phyloP scores from a whole-genome alignment of 1,284 basidiomycete genomes.

The Ceratobasidium sp. region DNA sequence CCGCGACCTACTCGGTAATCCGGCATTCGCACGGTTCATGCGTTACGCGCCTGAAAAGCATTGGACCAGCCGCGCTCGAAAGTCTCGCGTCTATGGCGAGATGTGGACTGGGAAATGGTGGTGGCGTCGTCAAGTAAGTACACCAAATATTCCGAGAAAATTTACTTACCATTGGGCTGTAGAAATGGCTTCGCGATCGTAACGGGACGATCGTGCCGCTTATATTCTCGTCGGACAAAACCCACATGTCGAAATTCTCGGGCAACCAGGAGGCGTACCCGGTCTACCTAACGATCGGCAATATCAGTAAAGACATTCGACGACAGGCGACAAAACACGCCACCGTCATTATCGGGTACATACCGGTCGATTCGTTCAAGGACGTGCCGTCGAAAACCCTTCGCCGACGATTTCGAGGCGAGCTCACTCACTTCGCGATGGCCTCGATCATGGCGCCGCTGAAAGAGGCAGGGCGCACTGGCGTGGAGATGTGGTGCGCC shows the following conservation, averaged over 20 bases:
- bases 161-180: background rate
- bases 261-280: conserved; percentile 45
- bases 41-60: background rate
- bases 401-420: too few relatives aligned
- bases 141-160: background rate
- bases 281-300: conserved; percentile 48
- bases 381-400: too few relatives aligned
- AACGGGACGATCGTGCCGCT: conserved; percentile 42
- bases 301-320: conserved; percentile 43
- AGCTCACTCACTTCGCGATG: too few relatives aligned
- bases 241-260: conserved; percentile 33
- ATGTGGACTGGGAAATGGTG: conserved; percentile 46
- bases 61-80: too few relatives aligned
- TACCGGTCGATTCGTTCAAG: conserved; percentile 13
- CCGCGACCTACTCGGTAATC: conserved; percentile 13
- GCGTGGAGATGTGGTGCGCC: conserved; percentile 42
- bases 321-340: conserved; percentile 21
- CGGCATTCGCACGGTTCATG: background rate
- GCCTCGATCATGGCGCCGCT: too few relatives aligned
- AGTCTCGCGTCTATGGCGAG: too few relatives aligned
- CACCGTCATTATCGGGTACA: conserved; percentile 40
- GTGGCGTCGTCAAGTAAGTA: conserved; percentile 44
- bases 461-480: background rate
- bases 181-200: background rate
- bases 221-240: conserved; percentile 47